phyloP scores from a whole-genome alignment of 495 filamentous ascomycete species.

The Lasiosphaeris hirsuta region DNA sequence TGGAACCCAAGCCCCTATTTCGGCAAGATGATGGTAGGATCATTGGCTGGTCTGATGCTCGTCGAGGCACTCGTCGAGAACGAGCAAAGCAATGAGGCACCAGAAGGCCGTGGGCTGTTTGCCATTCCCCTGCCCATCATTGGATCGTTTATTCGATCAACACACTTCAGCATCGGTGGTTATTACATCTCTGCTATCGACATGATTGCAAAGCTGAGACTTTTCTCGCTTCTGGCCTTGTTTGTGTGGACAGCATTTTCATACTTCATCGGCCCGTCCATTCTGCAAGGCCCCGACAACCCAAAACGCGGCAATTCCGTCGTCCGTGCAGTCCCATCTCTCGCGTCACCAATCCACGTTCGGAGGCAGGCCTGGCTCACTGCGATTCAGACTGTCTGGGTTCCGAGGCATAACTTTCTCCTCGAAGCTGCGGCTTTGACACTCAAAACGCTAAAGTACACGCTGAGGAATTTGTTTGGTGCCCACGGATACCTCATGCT shows the following conservation, averaged over 20 bases:
- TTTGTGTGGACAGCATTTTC: conserved; percentile 66
- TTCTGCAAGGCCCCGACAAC: conserved; percentile 43
- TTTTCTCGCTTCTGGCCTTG: conserved; percentile 60
- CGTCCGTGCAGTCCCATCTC: conserved; percentile 57
- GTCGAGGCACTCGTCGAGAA: conserved; percentile 67
- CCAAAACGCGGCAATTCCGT: conserved; percentile 30
- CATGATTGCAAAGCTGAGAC: conserved; percentile 50
- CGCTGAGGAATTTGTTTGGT: conserved; percentile 74
- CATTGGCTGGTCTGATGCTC: conserved; percentile 87
- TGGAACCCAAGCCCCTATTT: conserved; percentile 43
- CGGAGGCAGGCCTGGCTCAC: conserved; percentile 91
- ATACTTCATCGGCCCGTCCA: conserved; percentile 56
- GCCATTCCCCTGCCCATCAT: conserved; percentile 60
- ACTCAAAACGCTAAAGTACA: conserved; percentile 76
- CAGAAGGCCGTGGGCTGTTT: conserved; percentile 67
- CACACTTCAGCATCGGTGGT: conserved; percentile 46
- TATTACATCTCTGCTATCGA: conserved; percentile 40
- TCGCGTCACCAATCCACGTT: conserved; percentile 80
- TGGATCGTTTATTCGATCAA: conserved; percentile 35
- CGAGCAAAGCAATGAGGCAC: conserved; percentile 53
- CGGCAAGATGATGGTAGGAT: conserved; percentile 85
- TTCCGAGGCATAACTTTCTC: conserved; percentile 82
- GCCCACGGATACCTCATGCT: conserved; percentile 69
- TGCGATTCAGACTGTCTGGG: conserved; percentile 88
- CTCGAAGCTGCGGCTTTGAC: conserved; percentile 78